Percentiles rank a stretch among this genome's conserved stretches.
These are phyloP conservation scores for Aspergillus egyptiacus DNA, from an alignment of 495 filamentous ascomycete species.

Conservation along the genomic window DNA sequence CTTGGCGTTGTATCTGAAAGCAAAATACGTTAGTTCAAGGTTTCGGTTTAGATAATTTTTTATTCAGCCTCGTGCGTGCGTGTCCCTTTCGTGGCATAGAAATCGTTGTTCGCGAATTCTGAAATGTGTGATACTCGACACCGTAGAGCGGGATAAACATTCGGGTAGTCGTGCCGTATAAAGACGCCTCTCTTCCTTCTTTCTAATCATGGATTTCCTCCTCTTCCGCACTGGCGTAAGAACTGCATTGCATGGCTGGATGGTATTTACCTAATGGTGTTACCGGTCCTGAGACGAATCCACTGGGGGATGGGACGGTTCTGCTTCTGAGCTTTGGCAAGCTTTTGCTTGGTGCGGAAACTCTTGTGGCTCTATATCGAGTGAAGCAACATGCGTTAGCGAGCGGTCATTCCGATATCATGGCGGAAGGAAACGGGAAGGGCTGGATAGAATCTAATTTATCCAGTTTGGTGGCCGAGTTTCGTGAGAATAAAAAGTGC, in stretches of 20 bases:
- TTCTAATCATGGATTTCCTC: background rate
- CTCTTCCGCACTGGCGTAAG: background rate
- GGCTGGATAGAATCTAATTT: background rate
- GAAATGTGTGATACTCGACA: no score
- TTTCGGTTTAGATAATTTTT: background rate
- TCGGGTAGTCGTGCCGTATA: background rate
- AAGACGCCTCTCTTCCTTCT: background rate
- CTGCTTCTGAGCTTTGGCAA: constrained; percentile 99
- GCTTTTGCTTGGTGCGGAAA: constrained; percentile 99
- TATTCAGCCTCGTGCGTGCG: background rate
- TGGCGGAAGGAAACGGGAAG: background rate
- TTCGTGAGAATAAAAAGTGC: constrained; percentile 8
- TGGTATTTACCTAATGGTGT: constrained; percentile 86
- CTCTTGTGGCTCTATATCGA: constrained; percentile 84
- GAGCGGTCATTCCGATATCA: background rate
- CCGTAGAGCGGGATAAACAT: background rate
- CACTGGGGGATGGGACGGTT: constrained; percentile 99
- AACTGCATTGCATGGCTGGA: background rate
- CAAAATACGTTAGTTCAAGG: constrained; percentile 16
- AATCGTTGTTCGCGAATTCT: no score
- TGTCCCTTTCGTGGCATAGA: no score
- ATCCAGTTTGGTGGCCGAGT: background rate
- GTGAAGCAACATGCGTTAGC: constrained; percentile 21
- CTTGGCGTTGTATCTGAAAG: constrained; percentile 95
- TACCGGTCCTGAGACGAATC: constrained; percentile 95